Conservation (phyloP, 202 grass and related monocot species). For the Digitaria exilis region DNA sequence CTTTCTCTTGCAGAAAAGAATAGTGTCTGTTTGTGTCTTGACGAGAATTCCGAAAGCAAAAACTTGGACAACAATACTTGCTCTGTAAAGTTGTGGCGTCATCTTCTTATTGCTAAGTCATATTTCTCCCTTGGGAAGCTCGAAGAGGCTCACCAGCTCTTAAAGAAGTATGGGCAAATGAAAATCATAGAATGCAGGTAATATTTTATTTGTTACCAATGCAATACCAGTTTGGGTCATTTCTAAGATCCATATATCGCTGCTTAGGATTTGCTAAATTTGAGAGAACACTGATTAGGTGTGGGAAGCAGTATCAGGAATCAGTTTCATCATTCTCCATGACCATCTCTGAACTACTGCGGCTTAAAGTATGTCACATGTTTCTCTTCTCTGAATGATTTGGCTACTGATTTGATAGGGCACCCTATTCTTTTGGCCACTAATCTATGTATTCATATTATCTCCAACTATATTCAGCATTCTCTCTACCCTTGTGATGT, state of each 20-base stretch:
- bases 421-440: not conserved
- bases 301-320: conserved; percentile 45
- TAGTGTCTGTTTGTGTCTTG: conserved; percentile 37
- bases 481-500: not conserved
- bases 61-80: conserved; percentile 29
- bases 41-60: conserved; percentile 30
- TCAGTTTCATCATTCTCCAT: conserved; percentile 46
- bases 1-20: conserved; percentile 61
- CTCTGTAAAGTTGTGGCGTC: conserved; percentile 60
- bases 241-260: conserved; percentile 11
- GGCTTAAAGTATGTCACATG: conserved; percentile 59
- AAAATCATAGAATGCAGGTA: conserved; percentile 57
- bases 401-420: not conserved
- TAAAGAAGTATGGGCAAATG: conserved; percentile 71
- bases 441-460: conserved; percentile 9
- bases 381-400: not conserved
- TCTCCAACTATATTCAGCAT: conserved; percentile 4
- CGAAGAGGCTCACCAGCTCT: conserved; percentile 67
- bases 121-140: conserved; percentile 92
- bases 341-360: conserved; percentile 61
- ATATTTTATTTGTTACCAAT: conserved; percentile 19
- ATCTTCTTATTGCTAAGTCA: conserved; percentile 67
- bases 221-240: conserved; percentile 19
- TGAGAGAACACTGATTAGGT: conserved; percentile 47
- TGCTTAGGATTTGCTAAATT: conserved; percentile 36